These are phyloP conservation scores for Clathrospora elynae DNA, from an alignment of 2,329 filamentous ascomycete species.

Conservation along the genomic window DNA sequence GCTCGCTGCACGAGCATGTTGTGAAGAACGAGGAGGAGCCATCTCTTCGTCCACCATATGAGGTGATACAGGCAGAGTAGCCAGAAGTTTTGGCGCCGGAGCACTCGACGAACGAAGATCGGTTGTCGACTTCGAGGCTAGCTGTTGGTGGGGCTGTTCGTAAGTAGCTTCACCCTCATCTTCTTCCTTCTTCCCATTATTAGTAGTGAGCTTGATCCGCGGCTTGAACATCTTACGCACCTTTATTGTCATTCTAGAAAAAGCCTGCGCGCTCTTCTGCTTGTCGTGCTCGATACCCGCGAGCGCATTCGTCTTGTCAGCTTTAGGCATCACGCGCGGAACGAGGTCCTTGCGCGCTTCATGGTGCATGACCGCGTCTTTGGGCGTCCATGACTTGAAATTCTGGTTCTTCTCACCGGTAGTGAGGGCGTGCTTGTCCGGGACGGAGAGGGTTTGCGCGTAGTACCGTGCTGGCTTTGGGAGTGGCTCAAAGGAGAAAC, in stretches of 20 bases:
- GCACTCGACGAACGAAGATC: constrained; percentile 12
- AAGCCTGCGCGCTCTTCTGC: constrained; percentile 10
- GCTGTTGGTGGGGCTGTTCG: constrained; percentile 5
- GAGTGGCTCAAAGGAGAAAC: neutral
- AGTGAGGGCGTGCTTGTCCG: constrained; percentile 24
- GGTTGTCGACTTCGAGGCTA: constrained; percentile 8
- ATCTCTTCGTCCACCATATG: neutral
- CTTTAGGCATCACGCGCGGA: constrained; percentile 11
- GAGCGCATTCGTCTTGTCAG: constrained; percentile 9
- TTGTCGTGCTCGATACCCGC: constrained; percentile 17
- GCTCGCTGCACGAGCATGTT: constrained; percentile 11
- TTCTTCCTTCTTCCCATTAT: constrained; percentile 3
- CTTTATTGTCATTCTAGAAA: constrained; percentile 8
- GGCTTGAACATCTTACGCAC: constrained; percentile 15
- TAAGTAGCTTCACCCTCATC: constrained; percentile 8
- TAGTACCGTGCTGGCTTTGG: constrained; percentile 30
- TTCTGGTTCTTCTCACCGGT: constrained; percentile 28
- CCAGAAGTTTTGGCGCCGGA: constrained; percentile 1
- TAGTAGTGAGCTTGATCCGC: constrained; percentile 9
- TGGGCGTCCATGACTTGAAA: constrained; percentile 19
- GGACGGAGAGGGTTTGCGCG: constrained; percentile 17
- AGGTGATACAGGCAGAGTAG: neutral
- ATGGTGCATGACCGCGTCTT: constrained; percentile 16
- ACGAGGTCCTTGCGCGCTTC: constrained; percentile 16
- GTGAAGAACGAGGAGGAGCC: neutral